These are phyloP conservation scores for Boletus tomentosulus DNA, from an alignment of 768 basidiomycete species.

Conservation along the genomic window DNA sequence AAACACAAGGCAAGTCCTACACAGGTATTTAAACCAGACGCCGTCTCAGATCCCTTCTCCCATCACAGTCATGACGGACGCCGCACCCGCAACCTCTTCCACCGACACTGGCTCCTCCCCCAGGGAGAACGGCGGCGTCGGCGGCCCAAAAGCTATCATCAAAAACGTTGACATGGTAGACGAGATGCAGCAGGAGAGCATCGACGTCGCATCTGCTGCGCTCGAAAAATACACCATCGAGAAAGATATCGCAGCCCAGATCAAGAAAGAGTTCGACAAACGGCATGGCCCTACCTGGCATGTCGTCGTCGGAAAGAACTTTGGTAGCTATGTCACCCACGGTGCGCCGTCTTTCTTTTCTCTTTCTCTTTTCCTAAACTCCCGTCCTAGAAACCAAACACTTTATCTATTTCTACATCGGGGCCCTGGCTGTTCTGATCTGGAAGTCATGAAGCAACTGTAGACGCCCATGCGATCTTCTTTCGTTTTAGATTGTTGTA, in stretches of 20 bases:
- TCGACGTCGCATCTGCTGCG: conserved; percentile 81
- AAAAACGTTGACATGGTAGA: conserved; percentile 97
- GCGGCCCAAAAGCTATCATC: conserved; percentile 78
- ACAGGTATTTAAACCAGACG: conserved; percentile 25
- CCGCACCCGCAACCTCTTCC: conserved; percentile 54
- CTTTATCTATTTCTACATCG: conserved; percentile 99
- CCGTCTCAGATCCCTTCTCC: neutral
- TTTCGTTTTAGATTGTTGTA: conserved; percentile 24
- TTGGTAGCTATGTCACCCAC: conserved; percentile 97
- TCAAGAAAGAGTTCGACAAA: conserved; percentile 98
- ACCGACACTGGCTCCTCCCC: conserved; percentile 48
- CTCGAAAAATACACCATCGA: conserved; percentile 92
- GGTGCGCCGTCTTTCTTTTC: conserved; percentile 47
- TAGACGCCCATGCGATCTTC: conserved; percentile 1
- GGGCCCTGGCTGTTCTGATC: conserved; percentile 86
- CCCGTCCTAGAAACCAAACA: conserved; percentile 81
- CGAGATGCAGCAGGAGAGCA: conserved; percentile 92
- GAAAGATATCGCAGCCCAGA: conserved; percentile 96
- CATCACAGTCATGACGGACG: conserved; percentile 47
- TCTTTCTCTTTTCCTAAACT: neutral
- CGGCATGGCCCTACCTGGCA: conserved; percentile 95
- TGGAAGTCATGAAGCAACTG: conserved; percentile 73
- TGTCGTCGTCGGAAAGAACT: conserved; percentile 98
- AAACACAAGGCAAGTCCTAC: conserved; percentile 25
- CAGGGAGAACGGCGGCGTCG: conserved; percentile 33